A percentile compares a stretch with the other conserved stretches of the same genome.
Evolutionary conservation across 306 rosid species (phyloP).

Genomic region (Fragaria ananassa): DNA sequence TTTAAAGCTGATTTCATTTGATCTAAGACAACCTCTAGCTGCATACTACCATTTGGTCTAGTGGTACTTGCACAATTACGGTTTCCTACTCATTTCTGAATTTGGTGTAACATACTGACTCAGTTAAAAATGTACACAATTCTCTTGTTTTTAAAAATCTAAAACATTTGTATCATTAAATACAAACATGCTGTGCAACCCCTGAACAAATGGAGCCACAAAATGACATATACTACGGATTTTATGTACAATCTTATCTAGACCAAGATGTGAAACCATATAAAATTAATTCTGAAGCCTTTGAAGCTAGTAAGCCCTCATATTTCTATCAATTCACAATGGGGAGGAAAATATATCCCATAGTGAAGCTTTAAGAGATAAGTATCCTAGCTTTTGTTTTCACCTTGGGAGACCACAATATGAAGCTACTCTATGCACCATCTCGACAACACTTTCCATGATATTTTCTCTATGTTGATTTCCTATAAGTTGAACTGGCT

Average conservation of each 20-base stretch:
- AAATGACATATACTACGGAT: neutral
- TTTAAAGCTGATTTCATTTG: neutral
- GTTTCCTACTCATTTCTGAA: neutral
- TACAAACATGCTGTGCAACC: neutral
- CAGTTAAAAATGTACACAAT: neutral
- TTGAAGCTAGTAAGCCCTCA: constrained; percentile 24
- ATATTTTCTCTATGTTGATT: constrained; percentile 28
- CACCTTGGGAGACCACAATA: constrained; percentile 38
- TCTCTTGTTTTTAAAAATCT: neutral
- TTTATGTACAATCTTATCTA: constrained; percentile 15
- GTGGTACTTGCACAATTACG: neutral
- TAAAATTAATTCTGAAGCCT: constrained; percentile 28
- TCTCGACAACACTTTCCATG: constrained; percentile 29
- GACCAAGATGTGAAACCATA: constrained; percentile 34
- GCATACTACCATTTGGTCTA: neutral
- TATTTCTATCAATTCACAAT: constrained; percentile 38
- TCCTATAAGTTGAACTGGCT: constrained; percentile 31
- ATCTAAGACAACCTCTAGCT: neutral
- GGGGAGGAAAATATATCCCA: constrained; percentile 46
- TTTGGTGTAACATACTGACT: neutral
- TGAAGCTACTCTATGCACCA: constrained; percentile 24
- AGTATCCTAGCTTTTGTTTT: constrained; percentile 38
- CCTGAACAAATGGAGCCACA: neutral
- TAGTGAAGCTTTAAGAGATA: constrained; percentile 32
- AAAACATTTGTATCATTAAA: neutral